Percentiles rank a stretch among this genome's conserved stretches.
Conservation (phyloP, 1,284 basidiomycete species). For the Fistulinella cinereoalba region DNA sequence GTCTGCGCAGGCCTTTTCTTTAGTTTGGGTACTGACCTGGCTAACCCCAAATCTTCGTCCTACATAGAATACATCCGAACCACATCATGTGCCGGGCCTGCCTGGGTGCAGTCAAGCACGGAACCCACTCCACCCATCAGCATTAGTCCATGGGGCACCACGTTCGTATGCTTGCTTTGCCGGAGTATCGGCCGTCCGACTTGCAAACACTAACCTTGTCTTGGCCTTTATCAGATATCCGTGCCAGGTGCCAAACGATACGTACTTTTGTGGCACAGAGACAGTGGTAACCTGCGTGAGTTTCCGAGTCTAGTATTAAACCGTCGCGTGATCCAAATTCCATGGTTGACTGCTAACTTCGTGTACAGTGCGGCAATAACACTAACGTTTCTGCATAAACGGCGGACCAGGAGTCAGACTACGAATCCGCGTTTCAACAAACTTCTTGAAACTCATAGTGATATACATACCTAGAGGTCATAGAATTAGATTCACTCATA, state of each 20-base stretch:
- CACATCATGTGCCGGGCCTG: slow-evolving; percentile 8
- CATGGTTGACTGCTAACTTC: slow-evolving; percentile 1
- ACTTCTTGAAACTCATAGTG: background rate
- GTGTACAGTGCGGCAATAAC: slow-evolving; percentile 15
- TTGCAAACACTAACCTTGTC: background rate
- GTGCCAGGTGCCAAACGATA: slow-evolving; percentile 13
- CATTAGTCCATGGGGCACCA: slow-evolving; percentile 7
- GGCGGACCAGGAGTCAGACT: background rate
- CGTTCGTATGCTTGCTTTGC: slow-evolving; percentile 6
- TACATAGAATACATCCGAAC: slow-evolving; percentile 11
- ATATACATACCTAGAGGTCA: slow-evolving; percentile 1
- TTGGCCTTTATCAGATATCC: slow-evolving; percentile 7
- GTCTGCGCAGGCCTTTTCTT: slow-evolving; percentile 2
- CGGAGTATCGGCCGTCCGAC: background rate
- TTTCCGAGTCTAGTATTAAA: background rate
- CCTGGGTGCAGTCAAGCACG: slow-evolving; percentile 18
- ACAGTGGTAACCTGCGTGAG: slow-evolving; percentile 20
- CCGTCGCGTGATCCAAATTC: background rate
- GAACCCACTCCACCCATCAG: slow-evolving; percentile 14
- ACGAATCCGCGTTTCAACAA: background rate
- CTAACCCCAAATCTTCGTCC: too few species aligned
- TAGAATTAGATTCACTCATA: background rate
- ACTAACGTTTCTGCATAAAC: background rate
- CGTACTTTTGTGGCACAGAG: slow-evolving; percentile 13
- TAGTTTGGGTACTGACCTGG: background rate